Evolutionary conservation across 441 rosid species (phyloP).

Genomic region (Syzygium malaccense): DNA sequence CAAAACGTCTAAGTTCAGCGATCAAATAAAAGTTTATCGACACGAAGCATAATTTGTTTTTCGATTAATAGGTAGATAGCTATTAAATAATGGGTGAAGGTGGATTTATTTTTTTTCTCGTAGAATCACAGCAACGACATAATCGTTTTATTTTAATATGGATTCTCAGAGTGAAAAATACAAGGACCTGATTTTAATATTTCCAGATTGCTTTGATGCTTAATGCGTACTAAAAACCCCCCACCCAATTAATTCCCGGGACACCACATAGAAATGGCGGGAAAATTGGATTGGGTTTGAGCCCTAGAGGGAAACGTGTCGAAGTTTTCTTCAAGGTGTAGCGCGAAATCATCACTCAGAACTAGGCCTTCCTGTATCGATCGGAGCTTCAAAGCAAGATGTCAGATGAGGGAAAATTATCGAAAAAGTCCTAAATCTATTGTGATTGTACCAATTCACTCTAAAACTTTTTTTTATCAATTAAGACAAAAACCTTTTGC

Average conservation of each 20-base stretch:
- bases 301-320: background rate
- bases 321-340: background rate
- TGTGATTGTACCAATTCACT: too few relatives aligned
- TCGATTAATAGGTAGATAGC: background rate
- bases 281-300: background rate
- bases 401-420: background rate
- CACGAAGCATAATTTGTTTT: background rate
- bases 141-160: background rate
- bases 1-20: too few relatives aligned
- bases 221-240: background rate
- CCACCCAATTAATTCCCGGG: background rate
- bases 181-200: background rate
- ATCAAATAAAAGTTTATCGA: fast-evolving
- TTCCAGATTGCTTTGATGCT: background rate
- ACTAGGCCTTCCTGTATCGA: background rate
- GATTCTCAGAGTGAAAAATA: background rate
- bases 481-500: too few relatives aligned
- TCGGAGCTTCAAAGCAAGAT: slow-evolving; percentile 9
- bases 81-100: background rate
- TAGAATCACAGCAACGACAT: background rate
- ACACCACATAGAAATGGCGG: background rate
- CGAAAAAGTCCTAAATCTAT: too few relatives aligned
- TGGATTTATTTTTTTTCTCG: background rate
- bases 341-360: background rate
- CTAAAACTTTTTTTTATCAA: too few relatives aligned